These are phyloP conservation scores for Hypoxylon rubiginosum DNA, from an alignment of 2,329 filamentous ascomycete species.

Conservation along the genomic window DNA sequence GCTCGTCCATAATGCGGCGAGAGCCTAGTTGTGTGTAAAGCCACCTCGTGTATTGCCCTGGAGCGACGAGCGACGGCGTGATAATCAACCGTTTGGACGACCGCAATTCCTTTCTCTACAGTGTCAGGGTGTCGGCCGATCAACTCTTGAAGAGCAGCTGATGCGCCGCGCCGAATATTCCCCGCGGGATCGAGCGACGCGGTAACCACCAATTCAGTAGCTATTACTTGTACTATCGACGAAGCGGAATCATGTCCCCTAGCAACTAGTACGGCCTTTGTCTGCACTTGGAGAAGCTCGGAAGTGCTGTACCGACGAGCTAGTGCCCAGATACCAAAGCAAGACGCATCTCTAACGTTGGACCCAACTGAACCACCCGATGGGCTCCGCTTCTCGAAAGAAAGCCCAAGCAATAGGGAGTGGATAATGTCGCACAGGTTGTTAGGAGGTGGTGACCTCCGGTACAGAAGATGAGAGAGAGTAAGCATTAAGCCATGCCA, in stretches of 20 bases:
- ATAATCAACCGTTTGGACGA: conserved; percentile 94
- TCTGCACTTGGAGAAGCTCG: conserved; percentile 77
- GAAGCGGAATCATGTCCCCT: conserved; percentile 54
- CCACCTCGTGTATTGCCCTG: conserved; percentile 83
- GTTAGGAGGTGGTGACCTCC: conserved; percentile 79
- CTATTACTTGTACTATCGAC: conserved; percentile 80
- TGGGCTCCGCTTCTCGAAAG: conserved; percentile 88
- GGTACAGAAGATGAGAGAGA: conserved; percentile 86
- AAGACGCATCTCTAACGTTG: conserved; percentile 94
- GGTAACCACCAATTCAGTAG: conserved; percentile 82
- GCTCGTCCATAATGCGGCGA: conserved; percentile 77
- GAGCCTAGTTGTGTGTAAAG: conserved; percentile 75
- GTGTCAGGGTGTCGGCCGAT: conserved; percentile 93
- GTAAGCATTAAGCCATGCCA: conserved; percentile 96
- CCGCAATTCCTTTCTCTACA: conserved; percentile 81
- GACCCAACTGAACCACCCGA: conserved; percentile 88
- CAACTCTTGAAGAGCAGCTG: conserved; percentile 92
- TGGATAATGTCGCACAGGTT: conserved; percentile 81
- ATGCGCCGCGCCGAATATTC: conserved; percentile 92
- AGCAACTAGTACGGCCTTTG: conserved; percentile 59
- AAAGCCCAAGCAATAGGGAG: conserved; percentile 81
- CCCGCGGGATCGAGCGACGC: conserved; percentile 90
- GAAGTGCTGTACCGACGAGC: conserved; percentile 86
- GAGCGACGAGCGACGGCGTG: conserved; percentile 90
- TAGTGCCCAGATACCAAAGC: conserved; percentile 95